Evolutionary conservation across 352 stramenopile genomes (phyloP), one percentile per base, ranked within the genome.

Genomic region (Phytophthora kernoviae): DNA sequence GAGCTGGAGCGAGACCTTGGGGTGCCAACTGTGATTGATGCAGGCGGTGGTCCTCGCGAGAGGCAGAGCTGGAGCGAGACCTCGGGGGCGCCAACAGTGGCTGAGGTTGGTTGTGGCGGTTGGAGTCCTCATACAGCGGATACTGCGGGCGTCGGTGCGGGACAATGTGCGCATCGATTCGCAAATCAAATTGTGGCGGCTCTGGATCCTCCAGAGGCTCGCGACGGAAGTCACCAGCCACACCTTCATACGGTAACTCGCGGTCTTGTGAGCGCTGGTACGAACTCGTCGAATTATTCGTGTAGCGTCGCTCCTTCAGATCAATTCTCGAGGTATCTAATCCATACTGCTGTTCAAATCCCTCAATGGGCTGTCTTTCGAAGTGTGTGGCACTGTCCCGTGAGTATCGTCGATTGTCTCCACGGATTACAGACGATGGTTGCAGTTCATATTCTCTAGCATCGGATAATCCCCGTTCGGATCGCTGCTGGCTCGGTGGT

Each of bases 171-270:
- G 62, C 48, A 41, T 81, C 64, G 11, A 69, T 62, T n/a, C 49
- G 62, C 24, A 68, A 26, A 10, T 73, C 67, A 54, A 75, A 70
- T 32, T 77, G 69, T 12, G 27, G 48, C 9, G 39, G 21, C 4
- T 58, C 36, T 12, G 20, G 18, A 9, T 65, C 30, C 17, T 30
- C 40, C 44, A 58, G 20, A 6, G 51, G 56, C 18, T 75, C 63
- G 8, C 55, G 67, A 54, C 62, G 59, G 46, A 74, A 74, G 43
- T 77, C 53, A 40, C 67, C 66, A 21, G 54, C 50, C 14, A 62
- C 53, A 21, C 67, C 63, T 7, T 54, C 67, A 43, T 70, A 48
- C 44, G 49, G 24, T 6, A 1, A 21, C 4, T 30, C 44, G n/a
- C 48, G 47, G 47, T 30, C 60, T 46, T 46, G 45, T 14, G 42